Conservation (phyloP, 2,329 filamentous ascomycete genomes). For the Fonsecaea erecta region DNA sequence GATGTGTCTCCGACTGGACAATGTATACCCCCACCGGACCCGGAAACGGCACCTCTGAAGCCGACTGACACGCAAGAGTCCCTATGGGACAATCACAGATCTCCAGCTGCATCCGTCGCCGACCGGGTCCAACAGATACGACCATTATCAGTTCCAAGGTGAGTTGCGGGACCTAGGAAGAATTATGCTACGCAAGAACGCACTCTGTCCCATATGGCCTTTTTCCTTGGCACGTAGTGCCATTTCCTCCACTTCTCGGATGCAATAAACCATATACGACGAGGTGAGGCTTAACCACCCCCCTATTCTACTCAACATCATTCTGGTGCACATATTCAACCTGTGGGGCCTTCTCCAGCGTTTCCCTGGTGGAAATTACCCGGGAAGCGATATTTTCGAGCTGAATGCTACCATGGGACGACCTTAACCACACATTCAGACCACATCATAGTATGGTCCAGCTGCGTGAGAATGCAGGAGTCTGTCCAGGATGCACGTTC, state of each 20-base stretch:
- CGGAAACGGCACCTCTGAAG: not conserved
- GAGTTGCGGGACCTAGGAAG: not conserved
- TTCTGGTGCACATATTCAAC: not conserved
- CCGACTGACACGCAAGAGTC: not conserved
- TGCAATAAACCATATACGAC: not conserved
- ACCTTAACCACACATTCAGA: too few species aligned
- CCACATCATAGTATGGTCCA: too few species aligned
- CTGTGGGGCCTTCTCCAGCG: not conserved
- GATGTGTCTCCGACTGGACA: not conserved
- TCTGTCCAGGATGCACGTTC: too few species aligned
- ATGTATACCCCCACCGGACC: not conserved
- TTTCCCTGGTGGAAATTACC: not conserved
- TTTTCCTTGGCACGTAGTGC: not conserved
- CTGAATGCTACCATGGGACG: too few species aligned
- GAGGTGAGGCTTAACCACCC: not conserved
- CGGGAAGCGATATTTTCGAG: too few species aligned
- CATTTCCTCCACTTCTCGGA: not conserved
- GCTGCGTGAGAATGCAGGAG: too few species aligned
- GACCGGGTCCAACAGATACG: not conserved
- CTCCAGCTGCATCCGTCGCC: not conserved
- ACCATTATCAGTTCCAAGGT: not conserved
- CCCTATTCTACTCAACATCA: not conserved
- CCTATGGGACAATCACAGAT: not conserved
- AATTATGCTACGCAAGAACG: not conserved
- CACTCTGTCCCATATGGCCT: not conserved